Base-by-base conservation (phyloP, 2,329 filamentous ascomycete genomes). In the Aspergillus sp. region DNA sequence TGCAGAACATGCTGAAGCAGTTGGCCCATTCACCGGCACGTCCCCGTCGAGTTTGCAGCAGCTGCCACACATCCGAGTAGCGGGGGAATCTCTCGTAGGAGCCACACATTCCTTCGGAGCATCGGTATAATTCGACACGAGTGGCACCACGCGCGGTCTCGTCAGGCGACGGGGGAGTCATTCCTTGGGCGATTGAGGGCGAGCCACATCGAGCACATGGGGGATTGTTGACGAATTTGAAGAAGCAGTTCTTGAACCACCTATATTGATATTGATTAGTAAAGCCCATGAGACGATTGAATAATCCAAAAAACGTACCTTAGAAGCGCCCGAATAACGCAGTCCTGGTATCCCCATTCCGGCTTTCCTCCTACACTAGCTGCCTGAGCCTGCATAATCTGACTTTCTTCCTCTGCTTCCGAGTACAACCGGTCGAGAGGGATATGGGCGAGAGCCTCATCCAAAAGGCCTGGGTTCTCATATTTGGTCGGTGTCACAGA, bases 271-370 rank as follows among this genome's bases (percentile, higher is more conserved):
- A 56, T 55, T 51, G 61, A 61, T 65, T 55, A 69, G 53, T 55
- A 45, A 19, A 19, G 21, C 21, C 2, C 17, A 45, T 17, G n/a
- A 9, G 10, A 47, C 30, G 60, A 64, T 56, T 58, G 45, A 63
- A 45, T 57, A 55, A 47, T 7, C 4, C 4, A 2, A 21, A 10
- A 4, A 38, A 79, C 87, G 69, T 81, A 92, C 90, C 88, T 89
- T 71, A 98, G 82, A 65, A 98, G 82, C 62, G 94, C 91, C 67
- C 91, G 86, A 72, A 98, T 90, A 58, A 97, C 92, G 76, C 94
- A 99, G 79, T 99, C 95, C 77, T 98, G 94, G 74, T 98, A 97
- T 59, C 93, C 94, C 94, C 94, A 98, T 80, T 92, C 90, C 1
- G 93, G 87, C 74, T 90, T 91, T 59, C 90, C 87, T 19, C 91